Evolutionary conservation across 169 alveolate species (phyloP), one percentile per base, ranked within the genome.

Genomic region (Cryptosporidium baileyi): DNA sequence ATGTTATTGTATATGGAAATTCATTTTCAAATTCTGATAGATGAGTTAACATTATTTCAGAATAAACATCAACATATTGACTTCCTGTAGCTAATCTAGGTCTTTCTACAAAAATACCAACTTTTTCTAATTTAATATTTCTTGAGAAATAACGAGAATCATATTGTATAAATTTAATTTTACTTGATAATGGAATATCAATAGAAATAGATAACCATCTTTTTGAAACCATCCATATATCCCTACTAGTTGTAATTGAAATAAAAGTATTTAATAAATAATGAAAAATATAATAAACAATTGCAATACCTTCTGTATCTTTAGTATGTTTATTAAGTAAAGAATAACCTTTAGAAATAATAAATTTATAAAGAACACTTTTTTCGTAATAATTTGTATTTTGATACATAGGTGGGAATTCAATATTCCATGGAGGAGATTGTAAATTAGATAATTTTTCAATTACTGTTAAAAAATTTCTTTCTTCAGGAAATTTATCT

Each of bases 401-500:
- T 13, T 11, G 19, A 74, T 74, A 36, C 19, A 74, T 54, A 19
- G 85, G 85, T 2, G 85, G 85, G 9, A 74, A 49, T n/a, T 15
- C 17, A 38, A 54, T 45, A 74, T 51, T 30, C 85, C 85, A 74
- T 6, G 51, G 47, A 7, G 85, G 85, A 11, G 24, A 19, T 22
- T 74, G 85, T 13, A 74, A 13, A 17, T 19, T 19, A 22, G 41
- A 32, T 32, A 74, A 74, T 34, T 43, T 74, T 17, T 74, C 85
- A 15, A 74, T 13, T 30, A 36, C 74, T 30, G 49, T 61, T 17
- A 74, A 24, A 57, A 74, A 54, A 45, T 74, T 74, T 24, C 85
- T 74, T 30, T 74, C 85, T 57, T 54, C 65, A 7, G 85, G 85
- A 40, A 74, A 74, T 15, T n/a, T 32, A 24, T 74, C 85, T 36